These are phyloP conservation scores for Polytrichum commune DNA, from an alignment of 225 moss, liverwort and hornwort species.

Conservation along the genomic window DNA sequence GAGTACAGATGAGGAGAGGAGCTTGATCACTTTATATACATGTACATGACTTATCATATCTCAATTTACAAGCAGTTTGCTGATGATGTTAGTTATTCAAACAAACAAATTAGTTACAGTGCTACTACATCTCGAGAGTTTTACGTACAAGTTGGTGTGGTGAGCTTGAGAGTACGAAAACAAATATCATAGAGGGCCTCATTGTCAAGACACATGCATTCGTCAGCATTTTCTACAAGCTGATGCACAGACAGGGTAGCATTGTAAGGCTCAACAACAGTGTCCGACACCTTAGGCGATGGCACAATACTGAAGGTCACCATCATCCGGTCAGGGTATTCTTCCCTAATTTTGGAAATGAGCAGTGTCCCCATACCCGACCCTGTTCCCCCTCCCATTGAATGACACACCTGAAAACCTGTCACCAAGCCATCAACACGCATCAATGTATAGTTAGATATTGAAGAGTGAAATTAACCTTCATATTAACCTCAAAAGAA, in stretches of 20 bases:
- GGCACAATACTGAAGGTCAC: conserved; percentile 63
- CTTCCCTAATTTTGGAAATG: conserved; percentile 54
- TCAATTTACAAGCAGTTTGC: too few species aligned
- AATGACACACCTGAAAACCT: conserved; percentile 60
- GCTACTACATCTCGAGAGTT: neutral
- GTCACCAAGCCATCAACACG: neutral
- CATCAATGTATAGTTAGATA: too few species aligned
- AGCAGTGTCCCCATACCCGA: conserved; percentile 62
- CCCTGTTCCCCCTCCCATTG: conserved; percentile 58
- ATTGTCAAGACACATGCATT: conserved; percentile 59
- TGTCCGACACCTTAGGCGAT: conserved; percentile 52
- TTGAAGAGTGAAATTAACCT: too few species aligned
- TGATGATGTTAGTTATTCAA: too few species aligned
- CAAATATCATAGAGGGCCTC: conserved; percentile 62
- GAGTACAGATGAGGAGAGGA: too few species aligned
- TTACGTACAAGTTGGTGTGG: conserved; percentile 46
- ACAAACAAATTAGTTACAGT: too few species aligned
- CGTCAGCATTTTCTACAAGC: conserved; percentile 56
- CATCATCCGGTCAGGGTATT: conserved; percentile 60
- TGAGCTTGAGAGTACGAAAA: conserved; percentile 59
- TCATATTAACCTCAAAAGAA: too few species aligned
- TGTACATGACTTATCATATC: too few species aligned
- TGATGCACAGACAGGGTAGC: conserved; percentile 56
- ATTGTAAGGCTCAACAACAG: conserved; percentile 58
- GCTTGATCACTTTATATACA: too few species aligned